These are phyloP conservation scores for Erodium maritimum DNA, from an alignment of 345 rosid genomes.

Conservation along the genomic window DNA sequence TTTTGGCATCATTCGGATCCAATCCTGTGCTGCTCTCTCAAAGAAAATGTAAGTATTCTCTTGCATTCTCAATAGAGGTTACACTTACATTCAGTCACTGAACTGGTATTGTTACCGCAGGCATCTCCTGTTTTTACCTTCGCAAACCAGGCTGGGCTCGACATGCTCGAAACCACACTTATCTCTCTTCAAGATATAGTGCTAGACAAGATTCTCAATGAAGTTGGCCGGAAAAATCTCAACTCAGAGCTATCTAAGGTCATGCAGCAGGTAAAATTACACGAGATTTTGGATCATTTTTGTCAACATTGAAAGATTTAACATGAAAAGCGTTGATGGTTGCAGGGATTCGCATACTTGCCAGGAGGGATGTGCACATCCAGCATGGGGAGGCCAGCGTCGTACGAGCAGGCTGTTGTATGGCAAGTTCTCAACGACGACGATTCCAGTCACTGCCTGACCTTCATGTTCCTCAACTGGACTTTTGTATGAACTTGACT, in stretches of 20 bases:
- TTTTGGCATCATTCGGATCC: constrained; percentile 87
- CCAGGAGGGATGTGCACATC: constrained; percentile 71
- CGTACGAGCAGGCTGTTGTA: constrained; percentile 71
- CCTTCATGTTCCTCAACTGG: constrained; percentile 83
- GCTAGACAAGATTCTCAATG: constrained; percentile 79
- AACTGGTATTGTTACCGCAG: constrained; percentile 20
- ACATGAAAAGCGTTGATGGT: neutral
- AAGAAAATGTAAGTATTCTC: constrained; percentile 39
- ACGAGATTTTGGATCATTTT: too few relatives aligned
- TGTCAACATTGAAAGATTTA: neutral
- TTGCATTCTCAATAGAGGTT: neutral
- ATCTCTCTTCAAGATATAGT: constrained; percentile 86
- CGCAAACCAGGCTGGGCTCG: constrained; percentile 89
- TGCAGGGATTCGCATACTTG: constrained; percentile 64
- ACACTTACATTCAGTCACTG: neutral
- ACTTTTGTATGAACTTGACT: constrained; percentile 37
- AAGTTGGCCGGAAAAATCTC: constrained; percentile 60
- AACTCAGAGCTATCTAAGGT: constrained; percentile 77
- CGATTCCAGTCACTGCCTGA: constrained; percentile 61
- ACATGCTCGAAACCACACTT: constrained; percentile 93
- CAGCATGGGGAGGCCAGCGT: constrained; percentile 77
- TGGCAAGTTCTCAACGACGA: constrained; percentile 86
- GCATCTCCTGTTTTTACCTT: constrained; percentile 72
- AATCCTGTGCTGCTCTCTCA: constrained; percentile 82
- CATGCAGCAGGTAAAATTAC: constrained; percentile 90